Percentiles rank a stretch among this genome's conserved stretches.
These are phyloP conservation scores for Phytophthora constricta DNA, from an alignment of 352 stramenopile genomes.

Conservation along the genomic window DNA sequence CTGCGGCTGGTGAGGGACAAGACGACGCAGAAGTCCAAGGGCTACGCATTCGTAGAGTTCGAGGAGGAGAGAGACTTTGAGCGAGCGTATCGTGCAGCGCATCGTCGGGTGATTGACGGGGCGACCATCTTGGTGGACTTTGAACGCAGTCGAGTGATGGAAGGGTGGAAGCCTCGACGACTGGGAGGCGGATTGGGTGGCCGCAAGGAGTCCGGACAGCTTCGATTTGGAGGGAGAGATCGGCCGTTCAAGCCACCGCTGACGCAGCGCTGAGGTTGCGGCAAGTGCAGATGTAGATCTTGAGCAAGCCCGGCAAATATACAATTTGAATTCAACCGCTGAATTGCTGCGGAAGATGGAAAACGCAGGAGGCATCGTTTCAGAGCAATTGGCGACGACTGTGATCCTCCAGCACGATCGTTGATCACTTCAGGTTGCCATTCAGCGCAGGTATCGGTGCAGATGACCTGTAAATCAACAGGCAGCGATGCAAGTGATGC, in stretches of 20 bases:
- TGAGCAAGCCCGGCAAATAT: too few species aligned
- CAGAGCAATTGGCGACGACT: too few species aligned
- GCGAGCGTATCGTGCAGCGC: slow-evolving; percentile 59
- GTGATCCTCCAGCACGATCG: too few species aligned
- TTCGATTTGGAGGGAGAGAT: slow-evolving; percentile 82
- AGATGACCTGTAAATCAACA: too few species aligned
- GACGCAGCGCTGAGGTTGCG: not conserved
- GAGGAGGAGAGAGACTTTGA: slow-evolving; percentile 58
- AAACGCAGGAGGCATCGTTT: too few species aligned
- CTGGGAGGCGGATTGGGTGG: slow-evolving; percentile 80
- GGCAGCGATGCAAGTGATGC: too few species aligned
- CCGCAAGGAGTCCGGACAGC: slow-evolving; percentile 80
- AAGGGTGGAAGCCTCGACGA: slow-evolving; percentile 82
- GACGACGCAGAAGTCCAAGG: slow-evolving; percentile 65
- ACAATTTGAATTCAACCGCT: too few species aligned
- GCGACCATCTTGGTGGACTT: slow-evolving; percentile 76
- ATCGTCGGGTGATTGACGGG: slow-evolving; percentile 66
- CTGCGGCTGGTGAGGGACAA: slow-evolving; percentile 75
- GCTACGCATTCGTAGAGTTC: slow-evolving; percentile 87
- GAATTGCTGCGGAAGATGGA: too few species aligned
- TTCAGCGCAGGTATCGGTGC: too few species aligned
- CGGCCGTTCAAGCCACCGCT: slow-evolving; percentile 68
- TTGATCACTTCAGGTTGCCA: too few species aligned
- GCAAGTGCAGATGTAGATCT: too few species aligned
- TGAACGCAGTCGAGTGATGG: slow-evolving; percentile 80